Evolutionary conservation across 495 filamentous ascomycete species (phyloP), one percentile per base, ranked within the genome.

Genomic region (Penicillium ochrochloron): DNA sequence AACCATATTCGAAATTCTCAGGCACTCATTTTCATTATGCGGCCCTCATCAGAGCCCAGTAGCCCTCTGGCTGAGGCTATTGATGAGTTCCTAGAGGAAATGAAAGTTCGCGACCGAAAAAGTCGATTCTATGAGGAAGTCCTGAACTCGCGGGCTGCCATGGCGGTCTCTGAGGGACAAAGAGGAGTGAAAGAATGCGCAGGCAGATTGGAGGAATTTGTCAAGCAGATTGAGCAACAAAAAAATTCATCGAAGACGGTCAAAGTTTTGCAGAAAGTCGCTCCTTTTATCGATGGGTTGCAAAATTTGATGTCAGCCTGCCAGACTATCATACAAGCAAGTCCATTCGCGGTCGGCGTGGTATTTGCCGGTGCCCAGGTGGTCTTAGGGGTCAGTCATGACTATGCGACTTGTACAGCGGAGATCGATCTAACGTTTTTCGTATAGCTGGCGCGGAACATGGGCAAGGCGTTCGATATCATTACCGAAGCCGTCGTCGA

Each of bases 311-410:
- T 60, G 27, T 31, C 46, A 2, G 44, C 58, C 6, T 60, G 58
- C 31, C 31, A 33, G 27, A 46, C n/a, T 15, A 21, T 60, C n/a
- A 23, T 60, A 34, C 41, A 60, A n/a, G 42, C 58, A 12, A 60
- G 42, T 31, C 58, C 58, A 5, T 60, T 60, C 46, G 41, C 58
- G 14, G 44, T 60, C 3, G 58, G 58, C 2, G 42, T 60, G 2
- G 46, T 35, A 0, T 60, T 60, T 31, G 12, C n/a, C 2, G 58
- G 58, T 19, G 58, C 58, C 6, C 42, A 48, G 11, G 9, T 48
- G 6, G 42, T 48, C 19, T 7, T 48, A 19, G 19, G 42, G 19
- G 42, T 48, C n/a, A 48, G 42, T 48, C 42, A 10, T 9, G 6
- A 48, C 11, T 11, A 23, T 19, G 11, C 9, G 2, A 23, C 11